Conservation (phyloP, 345 rosid genomes). For the Arabidopsis thaliana region TAIR10.1 NC_003070.9:4323501-4324000, state of each 20-base stretch:
- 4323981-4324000: constrained; percentile 90
- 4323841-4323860: constrained; percentile 86
- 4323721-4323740: constrained; percentile 76
- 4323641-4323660: constrained; percentile 62
- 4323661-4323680: constrained; percentile 88
- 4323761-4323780: constrained; percentile 84
- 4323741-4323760: constrained; percentile 83
- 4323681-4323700: constrained; percentile 56
- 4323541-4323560: neutral
- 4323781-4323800: constrained; percentile 87
- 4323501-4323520: no score
- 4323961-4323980: constrained; percentile 77
- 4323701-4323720: constrained; percentile 87
- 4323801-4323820: constrained; percentile 81
- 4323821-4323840: constrained; percentile 82
- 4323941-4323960: constrained; percentile 85
- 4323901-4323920: constrained; percentile 79
- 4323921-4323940: constrained; percentile 75
- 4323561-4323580: neutral
- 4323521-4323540: no score
- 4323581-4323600: constrained; percentile 11
- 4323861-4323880: constrained; percentile 93
- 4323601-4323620: neutral
- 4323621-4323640: constrained; percentile 32
- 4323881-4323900: constrained; percentile 85